Conservation (phyloP, 208 protist genomes). For the Crithidia mellificae region DNA sequence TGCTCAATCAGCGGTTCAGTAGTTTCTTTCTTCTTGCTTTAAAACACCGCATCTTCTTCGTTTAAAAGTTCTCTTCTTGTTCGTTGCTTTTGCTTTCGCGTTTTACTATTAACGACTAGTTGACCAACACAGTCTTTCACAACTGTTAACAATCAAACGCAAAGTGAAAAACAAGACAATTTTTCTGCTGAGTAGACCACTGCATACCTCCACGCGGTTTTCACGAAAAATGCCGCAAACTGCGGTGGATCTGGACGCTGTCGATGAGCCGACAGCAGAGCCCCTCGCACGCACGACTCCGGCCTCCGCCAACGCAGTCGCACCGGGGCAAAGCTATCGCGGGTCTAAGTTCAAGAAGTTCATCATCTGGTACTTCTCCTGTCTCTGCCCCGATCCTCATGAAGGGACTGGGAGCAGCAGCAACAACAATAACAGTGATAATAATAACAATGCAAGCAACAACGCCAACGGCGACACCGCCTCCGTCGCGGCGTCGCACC, state of each 20-base stretch:
- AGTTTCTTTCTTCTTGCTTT: too few species aligned
- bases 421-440: neutral
- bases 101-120: too few species aligned
- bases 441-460: too few species aligned
- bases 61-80: too few species aligned
- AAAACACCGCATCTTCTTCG: too few species aligned
- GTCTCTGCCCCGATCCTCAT: conserved; percentile 29
- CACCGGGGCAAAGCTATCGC: neutral
- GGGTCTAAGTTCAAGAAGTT: conserved; percentile 20
- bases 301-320: neutral
- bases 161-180: too few species aligned
- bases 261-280: neutral
- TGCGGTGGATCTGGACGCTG: conserved; percentile 16
- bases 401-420: conserved; percentile 7
- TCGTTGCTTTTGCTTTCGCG: neutral
- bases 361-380: conserved; percentile 39
- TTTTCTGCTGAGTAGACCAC: too few species aligned
- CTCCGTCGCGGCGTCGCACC: neutral
- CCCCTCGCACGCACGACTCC: neutral
- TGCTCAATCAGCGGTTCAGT: too few species aligned
- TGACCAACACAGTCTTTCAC: too few species aligned
- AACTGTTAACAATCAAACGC: too few species aligned
- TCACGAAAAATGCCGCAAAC: neutral
- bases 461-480: neutral
- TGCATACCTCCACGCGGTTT: too few species aligned